These are phyloP conservation scores for Hylodesmum podocarpum DNA, from an alignment of 306 rosid species.

Conservation along the genomic window DNA sequence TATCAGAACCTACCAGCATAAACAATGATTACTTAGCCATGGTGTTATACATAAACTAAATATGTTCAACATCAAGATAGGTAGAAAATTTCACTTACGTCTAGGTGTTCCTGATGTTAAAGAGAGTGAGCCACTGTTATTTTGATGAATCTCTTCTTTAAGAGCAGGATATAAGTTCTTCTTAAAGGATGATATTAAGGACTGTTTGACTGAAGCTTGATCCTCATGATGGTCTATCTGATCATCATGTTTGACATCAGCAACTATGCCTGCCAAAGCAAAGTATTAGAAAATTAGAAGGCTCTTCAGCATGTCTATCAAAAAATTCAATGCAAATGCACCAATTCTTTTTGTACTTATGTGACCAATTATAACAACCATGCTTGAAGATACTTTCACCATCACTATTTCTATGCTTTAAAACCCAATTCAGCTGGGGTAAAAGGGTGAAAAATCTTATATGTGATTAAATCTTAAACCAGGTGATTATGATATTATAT, in stretches of 20 bases:
- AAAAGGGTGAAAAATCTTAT: no score
- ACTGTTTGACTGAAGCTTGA: conserved; percentile 68
- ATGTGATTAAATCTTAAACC: no score
- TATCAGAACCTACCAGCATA: conserved; percentile 42
- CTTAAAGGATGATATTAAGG: conserved; percentile 64
- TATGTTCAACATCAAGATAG: background rate
- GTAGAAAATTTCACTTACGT: conserved; percentile 43
- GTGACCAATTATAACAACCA: background rate
- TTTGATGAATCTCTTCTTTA: conserved; percentile 63
- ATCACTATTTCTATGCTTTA: background rate
- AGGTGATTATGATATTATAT: no score
- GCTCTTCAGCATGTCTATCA: background rate
- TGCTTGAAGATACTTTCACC: conserved; percentile 4
- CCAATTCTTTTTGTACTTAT: background rate
- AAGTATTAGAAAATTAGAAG: background rate
- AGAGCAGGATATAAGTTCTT: conserved; percentile 65
- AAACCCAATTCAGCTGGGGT: no score
- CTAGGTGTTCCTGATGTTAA: conserved; percentile 44
- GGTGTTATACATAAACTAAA: background rate
- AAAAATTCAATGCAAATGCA: background rate
- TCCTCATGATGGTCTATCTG: conserved; percentile 57
- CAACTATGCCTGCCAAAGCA: conserved; percentile 60
- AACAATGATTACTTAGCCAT: conserved; percentile 3
- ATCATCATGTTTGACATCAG: conserved; percentile 66
- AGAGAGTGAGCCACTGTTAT: conserved; percentile 14